phyloP scores from a whole-genome alignment of 495 filamentous ascomycete genomes.

The Podospora sp. region DNA sequence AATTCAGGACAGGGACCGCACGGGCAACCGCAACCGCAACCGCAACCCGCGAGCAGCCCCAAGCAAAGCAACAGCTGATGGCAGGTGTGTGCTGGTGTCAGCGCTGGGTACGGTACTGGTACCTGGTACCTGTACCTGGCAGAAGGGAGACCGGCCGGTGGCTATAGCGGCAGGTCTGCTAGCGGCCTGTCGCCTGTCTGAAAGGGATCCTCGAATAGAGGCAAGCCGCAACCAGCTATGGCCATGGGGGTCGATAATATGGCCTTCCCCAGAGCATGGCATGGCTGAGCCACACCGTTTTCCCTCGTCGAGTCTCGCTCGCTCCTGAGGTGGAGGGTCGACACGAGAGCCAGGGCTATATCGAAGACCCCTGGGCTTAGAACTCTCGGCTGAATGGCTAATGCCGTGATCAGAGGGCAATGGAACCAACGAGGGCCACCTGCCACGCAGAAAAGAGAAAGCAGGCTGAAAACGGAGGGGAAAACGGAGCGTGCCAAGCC shows the following conservation, averaged over 20 bases:
- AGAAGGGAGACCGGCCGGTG: constrained; percentile 27
- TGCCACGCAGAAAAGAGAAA: constrained; percentile 37
- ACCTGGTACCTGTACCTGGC: constrained; percentile 45
- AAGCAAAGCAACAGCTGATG: neutral
- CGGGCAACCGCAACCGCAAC: constrained; percentile 38
- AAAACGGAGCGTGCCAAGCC: constrained; percentile 31
- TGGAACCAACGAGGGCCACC: constrained; percentile 46
- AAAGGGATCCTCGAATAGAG: constrained; percentile 42
- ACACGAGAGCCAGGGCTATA: constrained; percentile 44
- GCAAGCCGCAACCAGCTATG: constrained; percentile 45
- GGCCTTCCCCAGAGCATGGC: constrained; percentile 39
- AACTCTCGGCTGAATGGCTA: constrained; percentile 59
- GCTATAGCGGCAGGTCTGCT: constrained; percentile 36
- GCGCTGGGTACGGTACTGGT: constrained; percentile 10
- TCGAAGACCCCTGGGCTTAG: constrained; percentile 43
- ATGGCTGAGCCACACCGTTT: constrained; percentile 54
- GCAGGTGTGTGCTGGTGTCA: neutral
- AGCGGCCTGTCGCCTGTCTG: constrained; percentile 35
- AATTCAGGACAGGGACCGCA: constrained; percentile 48
- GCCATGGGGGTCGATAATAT: constrained; percentile 43
- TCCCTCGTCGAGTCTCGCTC: constrained; percentile 4
- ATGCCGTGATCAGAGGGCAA: constrained; percentile 52
- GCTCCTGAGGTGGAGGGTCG: constrained; percentile 27
- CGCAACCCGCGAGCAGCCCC: constrained; percentile 23
- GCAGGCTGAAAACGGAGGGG: constrained; percentile 35